phyloP scores from a whole-genome alignment of 2,329 filamentous ascomycete genomes.

The Aplosporella prunicola region DNA sequence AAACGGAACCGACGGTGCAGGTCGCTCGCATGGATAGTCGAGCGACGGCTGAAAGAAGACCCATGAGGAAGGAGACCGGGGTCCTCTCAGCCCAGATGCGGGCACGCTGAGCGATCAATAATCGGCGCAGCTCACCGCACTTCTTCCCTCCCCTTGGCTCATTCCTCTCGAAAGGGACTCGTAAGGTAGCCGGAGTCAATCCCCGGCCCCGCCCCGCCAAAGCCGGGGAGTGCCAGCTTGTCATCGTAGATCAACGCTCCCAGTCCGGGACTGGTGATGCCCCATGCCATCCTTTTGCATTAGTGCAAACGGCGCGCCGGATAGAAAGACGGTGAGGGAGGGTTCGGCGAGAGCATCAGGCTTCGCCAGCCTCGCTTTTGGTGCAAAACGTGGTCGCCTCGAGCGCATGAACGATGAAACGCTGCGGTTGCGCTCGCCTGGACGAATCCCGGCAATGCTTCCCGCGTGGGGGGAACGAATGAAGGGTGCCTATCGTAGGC shows the following conservation, averaged over 20 bases:
- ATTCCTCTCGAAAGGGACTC: slow-evolving; percentile 2
- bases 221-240: slow-evolving; percentile 5
- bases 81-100: slow-evolving; percentile 8
- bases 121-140: slow-evolving; percentile 9
- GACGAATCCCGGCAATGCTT: slow-evolving; percentile 6
- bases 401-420: slow-evolving; percentile 9
- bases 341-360: too few relatives aligned
- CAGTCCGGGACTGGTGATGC: slow-evolving; percentile 7
- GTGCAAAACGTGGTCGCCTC: slow-evolving; percentile 7
- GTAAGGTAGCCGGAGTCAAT: slow-evolving; percentile 9
- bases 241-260: slow-evolving; percentile 10
- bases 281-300: slow-evolving; percentile 11
- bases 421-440: slow-evolving; percentile 10
- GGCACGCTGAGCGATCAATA: slow-evolving; percentile 8
- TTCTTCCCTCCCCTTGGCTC: slow-evolving; percentile 5
- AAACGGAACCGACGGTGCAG: slow-evolving; percentile 4
- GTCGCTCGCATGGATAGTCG: too few relatives aligned
- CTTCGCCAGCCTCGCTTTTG: slow-evolving; percentile 4
- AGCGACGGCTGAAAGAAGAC: neutral
- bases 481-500: slow-evolving; percentile 9
- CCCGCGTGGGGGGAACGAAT: slow-evolving; percentile 9
- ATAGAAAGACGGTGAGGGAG: slow-evolving; percentile 11
- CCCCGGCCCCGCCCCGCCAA: slow-evolving; percentile 4
- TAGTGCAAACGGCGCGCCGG: slow-evolving; percentile 9
- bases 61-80: slow-evolving; percentile 6